Base-by-base conservation (phyloP, 257 asterid genomes). In the Fraxinus cuspidata region DNA sequence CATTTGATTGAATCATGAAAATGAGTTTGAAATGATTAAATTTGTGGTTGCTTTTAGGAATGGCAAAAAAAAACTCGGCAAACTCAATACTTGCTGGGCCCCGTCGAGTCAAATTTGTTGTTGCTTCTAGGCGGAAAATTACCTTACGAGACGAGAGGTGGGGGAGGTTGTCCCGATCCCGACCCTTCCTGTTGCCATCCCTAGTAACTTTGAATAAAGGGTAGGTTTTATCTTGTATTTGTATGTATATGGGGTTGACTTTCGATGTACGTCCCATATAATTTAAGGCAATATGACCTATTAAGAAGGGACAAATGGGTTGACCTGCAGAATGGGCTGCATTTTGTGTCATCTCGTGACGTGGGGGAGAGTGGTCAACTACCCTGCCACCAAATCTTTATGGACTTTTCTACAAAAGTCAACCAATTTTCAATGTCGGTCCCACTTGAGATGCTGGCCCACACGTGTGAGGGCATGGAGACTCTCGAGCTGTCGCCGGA, bases 321-420 rank as follows among this genome's bases (percentile, higher is more conserved):
- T 81, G 80, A 84, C 32, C 81, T 47, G 53, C 65, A 72, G 84
- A 77, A 70, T 76, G 66, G 88, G 86, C 76, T 65, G 82, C 84
- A 13, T 67, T 72, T 32, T 13, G 29, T 84, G 85, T 87, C 86
- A 47, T 78, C 76, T 84, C 34, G 77, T 70, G 75, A 25, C 38
- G 78, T 40, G 77, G 78, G 67, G 56, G 40, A 11, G 60, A 49
- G 23, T 5, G 70, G 67, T 75, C 66, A 83, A 82, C 23, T 70
- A 47, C 83, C 67, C 75, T 47, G 79, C 77, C 87, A 87, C 86
- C 91, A 82, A 86, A 86, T 78, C 82, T 72, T 78, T 76, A 13
- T 84, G 91, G 85, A 82, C 23, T 76, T 77, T 51, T 83, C 74
- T 34, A 44, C 77, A 71, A 85, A 90, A 89, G 96, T 91, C 94